These are phyloP conservation scores for Penicillium paradoxum DNA, from an alignment of 495 filamentous ascomycete species.

Conservation along the genomic window DNA sequence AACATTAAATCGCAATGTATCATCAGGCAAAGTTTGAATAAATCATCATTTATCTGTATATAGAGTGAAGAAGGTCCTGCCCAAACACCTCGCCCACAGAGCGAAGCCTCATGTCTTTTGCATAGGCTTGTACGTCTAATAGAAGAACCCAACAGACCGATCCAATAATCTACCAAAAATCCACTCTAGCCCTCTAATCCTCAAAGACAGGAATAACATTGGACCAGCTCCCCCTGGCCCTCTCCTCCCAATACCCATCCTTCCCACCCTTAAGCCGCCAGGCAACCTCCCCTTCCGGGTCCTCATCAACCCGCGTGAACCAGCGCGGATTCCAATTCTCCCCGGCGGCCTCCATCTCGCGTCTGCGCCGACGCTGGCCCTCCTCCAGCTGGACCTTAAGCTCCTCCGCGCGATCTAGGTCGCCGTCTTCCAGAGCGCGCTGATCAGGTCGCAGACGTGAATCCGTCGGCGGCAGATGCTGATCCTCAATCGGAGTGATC, in stretches of 20 bases:
- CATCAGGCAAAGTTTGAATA: too few species aligned
- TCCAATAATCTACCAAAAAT: not conserved
- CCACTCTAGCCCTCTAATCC: constrained; percentile 9
- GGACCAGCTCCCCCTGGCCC: constrained; percentile 62
- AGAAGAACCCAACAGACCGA: not conserved
- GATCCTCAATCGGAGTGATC: constrained; percentile 72
- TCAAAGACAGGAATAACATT: constrained; percentile 71
- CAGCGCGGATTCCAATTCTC: constrained; percentile 69
- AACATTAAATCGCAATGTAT: too few species aligned
- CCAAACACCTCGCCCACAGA: constrained; percentile 1
- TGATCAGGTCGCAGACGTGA: constrained; percentile 85
- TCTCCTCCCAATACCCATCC: constrained; percentile 90
- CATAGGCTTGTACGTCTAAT: not conserved
- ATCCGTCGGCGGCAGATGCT: constrained; percentile 72
- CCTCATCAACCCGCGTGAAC: constrained; percentile 64
- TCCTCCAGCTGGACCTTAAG: constrained; percentile 83
- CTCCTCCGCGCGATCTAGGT: constrained; percentile 77
- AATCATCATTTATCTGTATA: constrained; percentile 4
- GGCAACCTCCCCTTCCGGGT: constrained; percentile 58
- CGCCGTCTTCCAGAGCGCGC: constrained; percentile 74
- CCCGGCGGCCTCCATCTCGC: constrained; percentile 67
- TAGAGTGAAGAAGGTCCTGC: constrained; percentile 13
- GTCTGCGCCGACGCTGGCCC: constrained; percentile 69
- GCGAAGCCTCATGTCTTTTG: not conserved
- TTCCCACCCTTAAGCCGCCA: constrained; percentile 78